phyloP scores from a whole-genome alignment of 805 yeast genomes.

The Pichia scutulata region DNA sequence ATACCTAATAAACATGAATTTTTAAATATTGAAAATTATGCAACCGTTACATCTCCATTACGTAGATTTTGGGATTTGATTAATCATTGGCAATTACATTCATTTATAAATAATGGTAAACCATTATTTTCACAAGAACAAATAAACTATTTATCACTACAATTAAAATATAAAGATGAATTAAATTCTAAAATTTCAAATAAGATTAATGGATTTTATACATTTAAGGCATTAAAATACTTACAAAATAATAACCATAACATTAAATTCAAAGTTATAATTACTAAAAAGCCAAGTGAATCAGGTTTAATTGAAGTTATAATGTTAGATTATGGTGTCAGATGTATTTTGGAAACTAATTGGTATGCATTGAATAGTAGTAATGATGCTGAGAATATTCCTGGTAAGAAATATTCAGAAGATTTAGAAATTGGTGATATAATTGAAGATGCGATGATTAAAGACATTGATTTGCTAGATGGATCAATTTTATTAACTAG shows the following conservation, averaged over 20 bases:
- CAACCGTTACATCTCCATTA: conserved; percentile 83
- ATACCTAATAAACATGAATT: conserved; percentile 46
- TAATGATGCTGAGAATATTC: conserved; percentile 6
- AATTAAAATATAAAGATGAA: conserved; percentile 39
- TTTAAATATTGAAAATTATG: conserved; percentile 54
- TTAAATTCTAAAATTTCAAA: conserved; percentile 25
- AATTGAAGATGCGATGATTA: conserved; percentile 32
- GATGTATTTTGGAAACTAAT: conserved; percentile 22
- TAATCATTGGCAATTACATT: conserved; percentile 69
- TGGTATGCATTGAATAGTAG: conserved; percentile 21
- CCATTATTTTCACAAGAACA: conserved; percentile 28
- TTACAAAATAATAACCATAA: conserved; percentile 16
- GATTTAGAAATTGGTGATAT: conserved; percentile 38
- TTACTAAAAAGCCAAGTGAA: conserved; percentile 35
- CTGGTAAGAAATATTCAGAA: conserved; percentile 16
- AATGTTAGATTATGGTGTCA: conserved; percentile 27
- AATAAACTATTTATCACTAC: conserved; percentile 32
- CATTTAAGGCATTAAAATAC: conserved; percentile 24
- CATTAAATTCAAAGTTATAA: conserved; percentile 35
- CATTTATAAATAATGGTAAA: conserved; percentile 27
- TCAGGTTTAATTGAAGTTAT: conserved; percentile 28
- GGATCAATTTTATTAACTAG: conserved; percentile 31
- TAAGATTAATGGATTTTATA: conserved; percentile 24
- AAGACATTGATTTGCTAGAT: conserved; percentile 37
- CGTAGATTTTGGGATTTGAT: conserved; percentile 75